Base-by-base conservation (phyloP, 495 filamentous ascomycete genomes). In the Platismatia glauca region DNA sequence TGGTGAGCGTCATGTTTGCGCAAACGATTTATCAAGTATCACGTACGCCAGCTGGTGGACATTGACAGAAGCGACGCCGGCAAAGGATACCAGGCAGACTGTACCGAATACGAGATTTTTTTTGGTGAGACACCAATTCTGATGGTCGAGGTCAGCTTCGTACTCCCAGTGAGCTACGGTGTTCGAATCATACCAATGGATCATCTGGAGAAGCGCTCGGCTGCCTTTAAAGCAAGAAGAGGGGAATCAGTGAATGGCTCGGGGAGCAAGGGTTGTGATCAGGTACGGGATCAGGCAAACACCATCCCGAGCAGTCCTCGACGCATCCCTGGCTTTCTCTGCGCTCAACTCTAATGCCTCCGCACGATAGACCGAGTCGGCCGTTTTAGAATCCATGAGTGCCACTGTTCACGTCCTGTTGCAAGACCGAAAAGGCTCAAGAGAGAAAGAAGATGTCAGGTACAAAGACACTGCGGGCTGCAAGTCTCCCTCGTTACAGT, bases 81-180 rank as follows among this genome's bases (percentile, higher is more conserved):
- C 63, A 61, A 75, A 73, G 1, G 67, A 69, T 7, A 69, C 71
- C 29, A 77, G 66, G 34, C 74, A 75, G 43, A 76, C 56, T 22
- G 68, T 65, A 15, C 69, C 57, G 9, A 74, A 66, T 35, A 76
- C 71, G 44, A 37, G 24, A 27, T 38, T 31, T 24, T 62, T 62
- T 50, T 56, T 62, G 7, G 15, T 37, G 29, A 39, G 27, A 15
- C 50, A 37, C 60, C 60, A 62, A 56, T 53, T 61, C 61, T 50
- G 53, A 9, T 9, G 22, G 44, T n/a, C 9, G 44, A 48, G 12
- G 9, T 48, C 1, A 48, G 44, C 44, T 27, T 48, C 22, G 2
- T 48, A 48, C 44, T 48, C 24, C 24, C n/a, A 48, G n/a, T 27
- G 22, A 48, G 13, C 7, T 12, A 22, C 22, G 15, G 22, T 7